A percentile compares a stretch with the other conserved stretches of the same genome.
These are phyloP conservation scores for Neospermospora avenae DNA, from an alignment of 2,329 filamentous ascomycete species.

Conservation along the genomic window DNA sequence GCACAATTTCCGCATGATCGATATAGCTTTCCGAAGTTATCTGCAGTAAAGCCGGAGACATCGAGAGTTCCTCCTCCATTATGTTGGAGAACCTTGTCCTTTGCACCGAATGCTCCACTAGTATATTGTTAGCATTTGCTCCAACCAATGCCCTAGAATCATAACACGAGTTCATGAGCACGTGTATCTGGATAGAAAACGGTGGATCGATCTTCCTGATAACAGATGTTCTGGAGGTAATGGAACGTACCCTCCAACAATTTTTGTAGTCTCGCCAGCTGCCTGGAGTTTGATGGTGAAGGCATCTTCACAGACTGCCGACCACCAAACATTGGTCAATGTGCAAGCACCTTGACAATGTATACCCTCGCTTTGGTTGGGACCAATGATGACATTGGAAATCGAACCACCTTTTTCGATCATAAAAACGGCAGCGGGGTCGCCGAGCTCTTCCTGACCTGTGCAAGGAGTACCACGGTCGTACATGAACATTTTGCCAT, in stretches of 20 bases:
- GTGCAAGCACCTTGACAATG: slow-evolving; percentile 29
- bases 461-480: slow-evolving; percentile 42
- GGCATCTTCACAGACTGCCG: slow-evolving; percentile 28
- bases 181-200: too few relatives aligned
- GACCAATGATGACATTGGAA: slow-evolving; percentile 36
- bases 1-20: slow-evolving; percentile 50
- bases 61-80: slow-evolving; percentile 40
- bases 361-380: slow-evolving; percentile 36
- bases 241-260: slow-evolving; percentile 35
- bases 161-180: too few relatives aligned
- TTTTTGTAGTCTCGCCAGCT: slow-evolving; percentile 38
- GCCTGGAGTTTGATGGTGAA: slow-evolving; percentile 27
- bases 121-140: too few relatives aligned
- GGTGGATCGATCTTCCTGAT: too few relatives aligned
- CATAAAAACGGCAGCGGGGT: slow-evolving; percentile 36
- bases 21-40: slow-evolving; percentile 46
- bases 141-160: too few relatives aligned
- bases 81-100: slow-evolving; percentile 41
- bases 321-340: slow-evolving; percentile 31
- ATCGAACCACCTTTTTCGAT: slow-evolving; percentile 34
- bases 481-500: slow-evolving; percentile 45
- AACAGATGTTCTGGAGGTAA: too few relatives aligned
- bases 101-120: slow-evolving; percentile 41
- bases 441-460: slow-evolving; percentile 42
- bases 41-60: slow-evolving; percentile 40